A percentile compares a stretch with the other conserved stretches of the same genome.
phyloP scores from a whole-genome alignment of 192 early-diverging fungal genomes.

The Entomortierella lignicola region DNA sequence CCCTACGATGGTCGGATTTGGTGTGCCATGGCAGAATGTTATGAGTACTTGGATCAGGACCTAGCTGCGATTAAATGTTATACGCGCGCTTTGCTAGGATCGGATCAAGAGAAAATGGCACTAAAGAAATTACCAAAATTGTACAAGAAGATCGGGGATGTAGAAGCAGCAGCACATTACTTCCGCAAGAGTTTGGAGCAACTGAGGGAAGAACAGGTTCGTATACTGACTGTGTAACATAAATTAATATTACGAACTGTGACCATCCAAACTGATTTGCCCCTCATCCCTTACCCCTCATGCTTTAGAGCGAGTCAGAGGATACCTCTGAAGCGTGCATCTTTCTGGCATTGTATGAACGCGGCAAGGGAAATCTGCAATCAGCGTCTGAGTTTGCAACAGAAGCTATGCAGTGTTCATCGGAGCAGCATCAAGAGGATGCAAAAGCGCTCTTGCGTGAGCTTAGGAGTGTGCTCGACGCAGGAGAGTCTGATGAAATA shows the following conservation, averaged over 20 bases:
- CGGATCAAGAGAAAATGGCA: slow-evolving; percentile 69
- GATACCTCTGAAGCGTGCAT: slow-evolving; percentile 55
- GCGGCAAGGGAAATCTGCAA: slow-evolving; percentile 35
- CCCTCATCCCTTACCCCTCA: slow-evolving; percentile 5
- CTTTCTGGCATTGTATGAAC: slow-evolving; percentile 51
- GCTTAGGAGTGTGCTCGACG: slow-evolving; percentile 33
- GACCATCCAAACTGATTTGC: background rate
- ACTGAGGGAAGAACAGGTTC: slow-evolving; percentile 25
- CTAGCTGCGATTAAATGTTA: slow-evolving; percentile 79
- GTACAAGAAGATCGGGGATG: slow-evolving; percentile 67
- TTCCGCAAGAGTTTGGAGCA: slow-evolving; percentile 58
- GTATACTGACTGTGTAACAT: background rate
- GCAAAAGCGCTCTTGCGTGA: slow-evolving; percentile 52
- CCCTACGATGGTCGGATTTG: slow-evolving; percentile 92
- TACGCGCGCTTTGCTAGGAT: slow-evolving; percentile 73
- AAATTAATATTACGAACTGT: background rate
- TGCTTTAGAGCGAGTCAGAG: slow-evolving; percentile 36
- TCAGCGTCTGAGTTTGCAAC: slow-evolving; percentile 49
- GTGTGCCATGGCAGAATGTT: slow-evolving; percentile 80
- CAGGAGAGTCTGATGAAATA: slow-evolving; percentile 1
- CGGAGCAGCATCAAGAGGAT: slow-evolving; percentile 51
- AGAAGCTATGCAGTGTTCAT: slow-evolving; percentile 36
- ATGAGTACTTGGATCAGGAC: slow-evolving; percentile 66
- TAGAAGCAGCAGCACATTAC: slow-evolving; percentile 67
- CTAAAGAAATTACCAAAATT: slow-evolving; percentile 68